Evolutionary conservation across 345 rosid genomes (phyloP).

Genomic region (Populus tremula): DNA sequence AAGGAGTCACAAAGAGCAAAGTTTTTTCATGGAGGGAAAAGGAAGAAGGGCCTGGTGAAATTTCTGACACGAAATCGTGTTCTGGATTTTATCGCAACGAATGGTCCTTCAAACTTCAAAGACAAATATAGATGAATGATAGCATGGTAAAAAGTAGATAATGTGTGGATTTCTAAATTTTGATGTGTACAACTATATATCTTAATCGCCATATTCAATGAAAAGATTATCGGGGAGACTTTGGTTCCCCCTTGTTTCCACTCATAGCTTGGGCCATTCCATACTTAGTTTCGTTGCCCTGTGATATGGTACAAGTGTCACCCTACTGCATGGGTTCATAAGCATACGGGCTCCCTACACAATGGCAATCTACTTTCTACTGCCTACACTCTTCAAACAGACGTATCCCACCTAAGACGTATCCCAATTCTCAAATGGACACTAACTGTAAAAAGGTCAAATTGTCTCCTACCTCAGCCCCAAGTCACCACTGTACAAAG

Average conservation of each 20-base stretch:
- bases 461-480: not conserved
- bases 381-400: no score
- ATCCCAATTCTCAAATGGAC: not conserved
- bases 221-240: no score
- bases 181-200: not conserved
- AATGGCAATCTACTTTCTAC: not conserved
- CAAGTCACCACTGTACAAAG: not conserved
- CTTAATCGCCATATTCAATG: no score
- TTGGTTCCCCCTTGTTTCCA: not conserved
- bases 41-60: not conserved
- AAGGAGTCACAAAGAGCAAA: not conserved
- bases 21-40: conserved; percentile 2
- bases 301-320: not conserved
- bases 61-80: no score
- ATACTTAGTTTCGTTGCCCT: not conserved
- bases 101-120: not conserved
- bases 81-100: no score
- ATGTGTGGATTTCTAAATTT: not conserved
- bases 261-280: not conserved
- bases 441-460: no score
- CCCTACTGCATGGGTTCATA: not conserved
- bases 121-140: no score
- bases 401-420: not conserved
- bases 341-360: not conserved
- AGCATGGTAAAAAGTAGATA: not conserved